A percentile compares a stretch with the other conserved stretches of the same genome.
Evolutionary conservation across 352 stramenopile genomes (phyloP).

Genomic region (Plasmopara viticola): DNA sequence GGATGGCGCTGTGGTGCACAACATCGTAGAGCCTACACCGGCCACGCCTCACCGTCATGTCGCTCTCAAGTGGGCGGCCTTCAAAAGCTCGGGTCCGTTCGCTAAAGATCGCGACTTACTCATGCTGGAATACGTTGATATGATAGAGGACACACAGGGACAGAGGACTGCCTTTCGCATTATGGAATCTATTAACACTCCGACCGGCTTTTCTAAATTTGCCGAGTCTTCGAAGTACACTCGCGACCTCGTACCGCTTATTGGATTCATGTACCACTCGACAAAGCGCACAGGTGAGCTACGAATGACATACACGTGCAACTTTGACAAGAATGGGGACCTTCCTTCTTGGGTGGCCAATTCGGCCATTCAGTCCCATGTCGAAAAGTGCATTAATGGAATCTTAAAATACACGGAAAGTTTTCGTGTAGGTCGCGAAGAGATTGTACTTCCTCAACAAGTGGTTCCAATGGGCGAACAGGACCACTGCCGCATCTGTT

Average conservation of each 20-base stretch:
- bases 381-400: conserved; percentile 81
- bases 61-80: conserved; percentile 78
- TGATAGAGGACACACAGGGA: conserved; percentile 82
- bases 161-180: conserved; percentile 80
- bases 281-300: conserved; percentile 74
- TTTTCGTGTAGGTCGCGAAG: conserved; percentile 58
- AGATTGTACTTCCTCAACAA: conserved; percentile 71
- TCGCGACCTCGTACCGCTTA: conserved; percentile 70
- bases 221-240: conserved; percentile 59
- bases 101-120: conserved; percentile 74
- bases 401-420: conserved; percentile 84
- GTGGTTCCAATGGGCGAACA: conserved; percentile 69
- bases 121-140: conserved; percentile 84
- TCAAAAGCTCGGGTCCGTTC: conserved; percentile 78
- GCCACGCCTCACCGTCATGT: conserved; percentile 72
- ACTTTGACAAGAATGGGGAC: conserved; percentile 81
- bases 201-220: conserved; percentile 37
- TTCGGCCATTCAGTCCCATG: conserved; percentile 80
- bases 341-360: conserved; percentile 77
- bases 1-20: conserved; percentile 74
- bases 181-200: conserved; percentile 79
- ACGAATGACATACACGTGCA: conserved; percentile 83
- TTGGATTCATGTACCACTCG: conserved; percentile 85
- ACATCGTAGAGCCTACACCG: conserved; percentile 65
- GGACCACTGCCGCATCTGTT: conserved; percentile 63